Evolutionary conservation across 352 stramenopile species (phyloP), one percentile per base, ranked within the genome.

Genomic region (Globisporangium emineosum): DNA sequence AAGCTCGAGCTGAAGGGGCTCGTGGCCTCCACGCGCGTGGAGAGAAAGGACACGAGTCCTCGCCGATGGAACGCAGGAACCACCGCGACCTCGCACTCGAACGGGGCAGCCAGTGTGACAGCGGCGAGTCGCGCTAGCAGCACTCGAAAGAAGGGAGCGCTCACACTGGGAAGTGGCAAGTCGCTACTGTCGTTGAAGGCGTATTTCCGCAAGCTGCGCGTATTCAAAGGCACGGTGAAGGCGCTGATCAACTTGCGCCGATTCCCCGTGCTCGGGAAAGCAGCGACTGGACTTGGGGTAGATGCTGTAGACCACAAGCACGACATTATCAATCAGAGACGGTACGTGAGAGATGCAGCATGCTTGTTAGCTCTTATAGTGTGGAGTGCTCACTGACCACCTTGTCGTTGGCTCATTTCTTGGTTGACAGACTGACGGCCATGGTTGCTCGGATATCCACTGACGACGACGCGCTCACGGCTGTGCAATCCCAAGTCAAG

Each of bases 181-280:
- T 88, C 77, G 37, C 71, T 89, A 57, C 59, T 87, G 30, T 91
- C 83, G 17, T 66, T 91, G 4, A 90, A 89, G 62, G 69, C 74
- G 3, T 80, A 90, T 55, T 91, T 87, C 53, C 73, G 77, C 23
- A 90, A 91, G 17, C 63, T 91, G 21, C 76, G 77, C 5, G 87
- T 80, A 10, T 88, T 91, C 50, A 89, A 89, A 43, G 79, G 80
- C 23, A 90, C 79, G 5, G 70, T 90, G 19, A 86, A 79, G 63
- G 78, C 79, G 29, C 59, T 90, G 40, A 90, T 90, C 60, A 79
- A 81, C 29, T 69, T 90, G 3, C 71, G 72, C 9, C 65, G 78
- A 10, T 23, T 85, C 58, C 54, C 55, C 2, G 27, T 30, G 58
- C 30, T 64, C 30, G 12, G 17, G 2, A 45, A 29, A 23, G 13